A percentile compares a stretch with the other conserved stretches of the same genome.
Conservation (phyloP, 2,329 filamentous ascomycete species). For the Aspergillus sp. region DNA sequence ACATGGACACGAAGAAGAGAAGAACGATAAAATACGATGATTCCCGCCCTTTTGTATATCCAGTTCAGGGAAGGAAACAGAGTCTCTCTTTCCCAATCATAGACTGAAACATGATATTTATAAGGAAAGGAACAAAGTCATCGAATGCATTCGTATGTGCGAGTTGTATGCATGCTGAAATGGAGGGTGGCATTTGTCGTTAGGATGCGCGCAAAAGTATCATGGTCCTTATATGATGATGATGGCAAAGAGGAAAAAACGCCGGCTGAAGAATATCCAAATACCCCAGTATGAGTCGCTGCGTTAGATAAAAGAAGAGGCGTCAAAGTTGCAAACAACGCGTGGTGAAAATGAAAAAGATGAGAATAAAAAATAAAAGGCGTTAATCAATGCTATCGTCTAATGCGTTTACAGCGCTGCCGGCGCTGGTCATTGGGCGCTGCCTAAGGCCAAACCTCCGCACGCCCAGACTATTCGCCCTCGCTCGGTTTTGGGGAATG, state of each 20-base stretch:
- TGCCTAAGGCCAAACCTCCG: constrained; percentile 30
- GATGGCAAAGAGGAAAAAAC: constrained; percentile 9
- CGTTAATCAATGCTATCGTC: constrained; percentile 28
- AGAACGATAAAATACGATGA: neutral
- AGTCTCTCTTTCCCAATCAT: too few relatives aligned
- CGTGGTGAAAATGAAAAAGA: neutral
- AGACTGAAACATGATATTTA: neutral
- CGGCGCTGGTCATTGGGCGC: constrained; percentile 19
- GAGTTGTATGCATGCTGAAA: too few relatives aligned
- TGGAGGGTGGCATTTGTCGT: constrained; percentile 2
- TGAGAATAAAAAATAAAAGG: neutral
- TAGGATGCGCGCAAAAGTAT: constrained; percentile 1
- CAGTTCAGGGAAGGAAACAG: too few relatives aligned
- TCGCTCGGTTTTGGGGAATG: constrained; percentile 31
- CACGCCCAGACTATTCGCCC: constrained; percentile 33
- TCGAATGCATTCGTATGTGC: too few relatives aligned
- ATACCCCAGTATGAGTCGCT: constrained; percentile 8
- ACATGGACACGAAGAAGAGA: neutral
- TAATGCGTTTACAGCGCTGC: constrained; percentile 20
- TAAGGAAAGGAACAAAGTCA: neutral
- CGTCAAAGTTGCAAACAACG: constrained; percentile 5
- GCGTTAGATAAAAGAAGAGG: constrained; percentile 16
- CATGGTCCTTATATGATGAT: neutral
- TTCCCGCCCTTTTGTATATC: too few relatives aligned
- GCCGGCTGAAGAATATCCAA: constrained; percentile 16